Base-by-base conservation (phyloP, 768 basidiomycete species). In the Boletus tylopilopsis region DNA sequence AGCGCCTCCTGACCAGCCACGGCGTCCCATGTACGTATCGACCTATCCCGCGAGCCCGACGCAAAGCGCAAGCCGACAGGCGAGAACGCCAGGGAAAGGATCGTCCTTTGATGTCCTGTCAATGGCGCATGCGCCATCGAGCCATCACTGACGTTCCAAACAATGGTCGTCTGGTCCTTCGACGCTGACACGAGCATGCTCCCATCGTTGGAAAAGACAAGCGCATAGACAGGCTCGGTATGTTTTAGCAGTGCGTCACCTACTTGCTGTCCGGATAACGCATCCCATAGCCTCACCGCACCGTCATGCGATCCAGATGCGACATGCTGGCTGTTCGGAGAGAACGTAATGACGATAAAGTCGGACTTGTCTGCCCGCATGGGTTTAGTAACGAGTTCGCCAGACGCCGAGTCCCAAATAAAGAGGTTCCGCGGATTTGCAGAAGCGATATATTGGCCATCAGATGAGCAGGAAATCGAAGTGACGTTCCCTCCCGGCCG, bases 151-250 rank as follows among this genome's bases (percentile, higher is more conserved):
- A 42, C 36, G 25, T 67, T 49, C 67, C 66, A 68, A 19, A 64
- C 16, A 34, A 65, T 22, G 49, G 69, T 61, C 19, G 56, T 59
- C 36, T 56, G 51, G 36, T 66, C 61, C 19, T 58, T 50, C 4
- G 64, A 66, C 2, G 50, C 63, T 5, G 66, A 67, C 15, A 67
- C 57, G 13, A 67, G 51, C 24, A 43, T 30, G 11, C 6, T 50
- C 4, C 47, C 67, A 39, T 70, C 64, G 33, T 48, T 55, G 8
- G 68, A 71, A 42, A 68, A 69, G 8, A 41, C 70, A 7, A 69
- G 62, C 2, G 45, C 51, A 37, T 58, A 67, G 33, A 69, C 50
- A 1, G 57, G 29, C 3, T 37, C 59, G 16, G 19, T 42, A 22
- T 69, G 68, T 4, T 50, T 51, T 21, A 49, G 22, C 41, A 71